A percentile compares a stretch with the other conserved stretches of the same genome.
Evolutionary conservation across 192 early-diverging fungal species (phyloP).

Genomic region (Haplosporangium gracile): DNA sequence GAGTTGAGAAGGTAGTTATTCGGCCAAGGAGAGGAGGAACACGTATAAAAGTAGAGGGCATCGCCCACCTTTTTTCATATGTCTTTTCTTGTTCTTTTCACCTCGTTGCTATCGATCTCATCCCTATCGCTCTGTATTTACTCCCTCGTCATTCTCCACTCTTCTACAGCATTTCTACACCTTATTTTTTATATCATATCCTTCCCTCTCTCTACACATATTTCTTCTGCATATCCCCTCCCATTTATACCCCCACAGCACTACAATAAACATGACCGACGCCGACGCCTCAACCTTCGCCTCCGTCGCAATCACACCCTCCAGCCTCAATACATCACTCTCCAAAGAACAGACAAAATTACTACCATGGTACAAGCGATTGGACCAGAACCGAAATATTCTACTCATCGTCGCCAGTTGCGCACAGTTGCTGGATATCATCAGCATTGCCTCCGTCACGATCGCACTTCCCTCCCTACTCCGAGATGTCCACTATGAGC

Average conservation of each 20-base stretch:
- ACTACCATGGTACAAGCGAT: conserved; percentile 29
- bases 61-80: not conserved
- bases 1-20: no score
- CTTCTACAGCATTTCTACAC: not conserved
- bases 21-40: no score
- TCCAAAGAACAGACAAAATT: not conserved
- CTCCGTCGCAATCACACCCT: conserved; percentile 27
- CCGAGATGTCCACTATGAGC: conserved; percentile 34
- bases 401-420: conserved; percentile 26
- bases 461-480: conserved; percentile 42
- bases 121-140: not conserved
- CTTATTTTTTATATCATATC: not conserved
- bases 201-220: no score
- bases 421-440: conserved; percentile 40
- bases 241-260: not conserved
- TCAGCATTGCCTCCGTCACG: conserved; percentile 41
- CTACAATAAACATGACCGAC: not conserved
- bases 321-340: conserved; percentile 15
- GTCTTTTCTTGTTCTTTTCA: no score
- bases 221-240: no score
- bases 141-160: not conserved
- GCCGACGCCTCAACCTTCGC: conserved; percentile 21
- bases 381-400: conserved; percentile 17
- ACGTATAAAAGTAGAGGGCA: not conserved
- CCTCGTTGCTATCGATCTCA: not conserved